Evolutionary conservation across 2,329 filamentous ascomycete species (phyloP), one percentile per base, ranked within the genome.

Genomic region (Neophaeococcomyces aloes): DNA sequence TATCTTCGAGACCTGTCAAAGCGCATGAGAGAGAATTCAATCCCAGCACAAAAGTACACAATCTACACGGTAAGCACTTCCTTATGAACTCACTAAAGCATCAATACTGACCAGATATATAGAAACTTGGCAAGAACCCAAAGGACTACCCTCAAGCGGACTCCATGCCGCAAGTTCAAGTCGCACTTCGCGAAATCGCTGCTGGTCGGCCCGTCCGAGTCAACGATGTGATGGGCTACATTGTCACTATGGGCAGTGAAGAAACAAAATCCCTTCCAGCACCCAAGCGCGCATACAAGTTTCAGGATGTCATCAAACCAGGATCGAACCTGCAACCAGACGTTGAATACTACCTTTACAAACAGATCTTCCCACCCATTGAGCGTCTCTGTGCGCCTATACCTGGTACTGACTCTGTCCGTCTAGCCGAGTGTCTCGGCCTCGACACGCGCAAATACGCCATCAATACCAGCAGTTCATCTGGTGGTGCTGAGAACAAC

Each of bases 311-410:
- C 14, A 69, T 85, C 47, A 93, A 91, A 58, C 59, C 77, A 13
- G 83, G 84, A 53, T 79, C 81, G 1, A 81, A 71, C 1, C 73
- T 98, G 5, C 75, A 81, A 46, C 86, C 88, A 2, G 91, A 98
- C 58, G 76, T 95, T n/a, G 91, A 98, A 60, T 96, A 88, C 76
- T 98, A 98, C 63, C 78, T 98, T 30, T 83, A 86, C 69, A 98
- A 98, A 70, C 91, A 98, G 64, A 95, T 98, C 47, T 86, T 98
- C 65, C 91, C 91, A 8, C 91, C 91, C 0, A 91, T 98, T 19
- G 91, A 98, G 67, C 86, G 91, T 73, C 79, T 98, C 17, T 98
- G 91, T 61, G 91, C 89, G 48, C 94, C 94, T 48, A 95, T 98
- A 57, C 78, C 78, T 11, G 91, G 91, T 47, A 98, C 91, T 1